phyloP scores from a whole-genome alignment of 2,329 filamentous ascomycete genomes.

The Monilinia polystroma region DNA sequence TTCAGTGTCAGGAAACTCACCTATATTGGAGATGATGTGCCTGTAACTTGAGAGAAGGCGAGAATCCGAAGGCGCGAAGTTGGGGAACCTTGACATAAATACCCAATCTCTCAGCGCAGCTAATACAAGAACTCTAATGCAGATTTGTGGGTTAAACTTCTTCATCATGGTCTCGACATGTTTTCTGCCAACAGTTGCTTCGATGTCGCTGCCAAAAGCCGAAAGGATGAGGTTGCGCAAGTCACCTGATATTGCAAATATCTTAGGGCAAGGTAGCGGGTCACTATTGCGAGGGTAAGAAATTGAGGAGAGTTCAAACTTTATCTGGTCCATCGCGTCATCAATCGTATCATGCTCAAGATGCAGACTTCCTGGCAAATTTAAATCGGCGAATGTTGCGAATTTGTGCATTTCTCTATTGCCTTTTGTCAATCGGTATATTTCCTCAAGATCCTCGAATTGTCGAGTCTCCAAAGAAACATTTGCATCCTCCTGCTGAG shows the following conservation, averaged over 20 bases:
- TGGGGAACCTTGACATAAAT: slow-evolving; percentile 25
- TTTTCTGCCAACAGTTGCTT: background rate
- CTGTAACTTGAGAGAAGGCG: slow-evolving; percentile 24
- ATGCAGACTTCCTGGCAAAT: background rate
- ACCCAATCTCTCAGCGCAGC: slow-evolving; percentile 27
- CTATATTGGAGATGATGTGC: slow-evolving; percentile 16
- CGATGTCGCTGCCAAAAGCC: background rate
- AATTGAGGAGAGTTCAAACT: slow-evolving; percentile 25
- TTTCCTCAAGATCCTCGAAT: background rate
- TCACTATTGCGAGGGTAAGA: slow-evolving; percentile 1
- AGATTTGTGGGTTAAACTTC: slow-evolving; percentile 4
- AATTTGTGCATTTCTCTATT: slow-evolving; percentile 10
- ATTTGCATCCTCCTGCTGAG: background rate
- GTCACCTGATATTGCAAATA: slow-evolving; percentile 2
- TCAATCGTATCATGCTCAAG: background rate
- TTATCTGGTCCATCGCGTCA: slow-evolving; percentile 20
- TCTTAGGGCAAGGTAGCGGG: background rate
- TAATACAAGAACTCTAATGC: slow-evolving; percentile 18
- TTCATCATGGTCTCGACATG: background rate
- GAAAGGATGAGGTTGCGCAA: slow-evolving; percentile 9
- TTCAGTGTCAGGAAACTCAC: background rate
- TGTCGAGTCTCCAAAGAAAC: background rate
- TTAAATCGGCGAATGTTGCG: background rate
- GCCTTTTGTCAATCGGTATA: slow-evolving; percentile 7
- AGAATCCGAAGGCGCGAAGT: slow-evolving; percentile 1